Evolutionary conservation across 345 rosid species (phyloP), one percentile per base, ranked within the genome.

Genomic region (Heritiera littoralis): DNA sequence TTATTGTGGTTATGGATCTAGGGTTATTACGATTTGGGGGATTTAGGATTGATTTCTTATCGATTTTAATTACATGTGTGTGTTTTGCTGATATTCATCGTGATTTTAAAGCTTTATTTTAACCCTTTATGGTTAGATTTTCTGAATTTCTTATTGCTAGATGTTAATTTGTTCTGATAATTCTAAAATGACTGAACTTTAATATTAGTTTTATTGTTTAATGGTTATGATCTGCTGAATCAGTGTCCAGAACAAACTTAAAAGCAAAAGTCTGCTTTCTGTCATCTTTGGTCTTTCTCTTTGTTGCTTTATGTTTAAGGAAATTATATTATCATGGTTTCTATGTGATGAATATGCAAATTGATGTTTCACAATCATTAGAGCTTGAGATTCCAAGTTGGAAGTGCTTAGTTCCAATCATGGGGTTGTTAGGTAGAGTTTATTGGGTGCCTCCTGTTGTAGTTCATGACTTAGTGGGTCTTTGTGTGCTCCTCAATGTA

Each of bases 1-100:
- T 78, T 68, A 6, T 46, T 43, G 9, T 28, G 54, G 67, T 3
- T 35, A 74, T 69, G 81, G 81, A 82, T 75, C 85, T 54, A 69
- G 63, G 79, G 77, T 74, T 81, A 32, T 66, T 38, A 14, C 5
- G 55, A 40, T 38, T 38, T 78, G 55, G 55, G 30, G 38, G 64
- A 67, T 77, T 59, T 32, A 5, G 40, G 52, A 40, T 70, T 60
- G 8, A 10, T n/a, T 70, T 71, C 10, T 46, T 8, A 41, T 58
- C 46, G 38, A 89, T 30, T 1, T 68, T 69, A 60, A 40, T 66
- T 59, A 14, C 35, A 7, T 55, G 49, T 66, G 75, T 66, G 75
- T 56, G 73, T 81, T 77, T 72, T 49, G 59, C 49, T 66, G 43
- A n/a, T 40, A 67, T 52, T 56, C n/a, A 4, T 72, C 63, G 18